Evolutionary conservation across 805 yeast genomes (phyloP), one percentile per base, ranked within the genome.

Genomic region (Yarrowia sp.): DNA sequence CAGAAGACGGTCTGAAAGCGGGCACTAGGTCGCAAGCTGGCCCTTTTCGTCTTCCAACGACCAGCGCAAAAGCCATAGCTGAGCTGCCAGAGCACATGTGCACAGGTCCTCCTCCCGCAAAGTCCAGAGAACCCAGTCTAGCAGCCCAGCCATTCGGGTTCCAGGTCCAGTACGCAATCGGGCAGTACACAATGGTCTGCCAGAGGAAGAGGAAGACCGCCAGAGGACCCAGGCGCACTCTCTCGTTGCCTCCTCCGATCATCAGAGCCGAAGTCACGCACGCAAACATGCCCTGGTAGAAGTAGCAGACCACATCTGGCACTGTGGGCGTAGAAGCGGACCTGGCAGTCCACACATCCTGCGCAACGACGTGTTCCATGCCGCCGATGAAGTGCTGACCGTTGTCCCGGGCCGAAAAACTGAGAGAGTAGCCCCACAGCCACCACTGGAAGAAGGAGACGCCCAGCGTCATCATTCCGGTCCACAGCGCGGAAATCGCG

Each of bases 101-200:
- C 63, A 94, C 98, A 65, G 98, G 97, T 66, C 97, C 97, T 72
- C 98, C 98, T 72, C 99, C 99, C 19, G 99, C 99, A 72, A 89
- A 94, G 78, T 94, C 99, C 65, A 90, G 81, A 36, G 92, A 86
- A 66, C 97, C 97, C 62, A 93, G 79, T 56, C 76, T 75, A 62
- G 80, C 82, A 66, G 93, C 80, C 98, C 98, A 94, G 56, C 99
- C 99, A 63, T 82, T 81, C 22, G 86, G 82, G 74, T 93, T 93
- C 99, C 99, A 94, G 25, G 96, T 88, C 98, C 98, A 93, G 77
- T 87, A 88, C n/a, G 98, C 98, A 74, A 88, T 81, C 61, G 97
- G 97, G 75, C 96, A 87, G 81, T 94, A 94, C 39, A 94, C 99
- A 46, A 94, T 83, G 12, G 98, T 91, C 78, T 88, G 84, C 97